phyloP scores from a whole-genome alignment of 495 filamentous ascomycete genomes.

The Xylaria nigripes region DNA sequence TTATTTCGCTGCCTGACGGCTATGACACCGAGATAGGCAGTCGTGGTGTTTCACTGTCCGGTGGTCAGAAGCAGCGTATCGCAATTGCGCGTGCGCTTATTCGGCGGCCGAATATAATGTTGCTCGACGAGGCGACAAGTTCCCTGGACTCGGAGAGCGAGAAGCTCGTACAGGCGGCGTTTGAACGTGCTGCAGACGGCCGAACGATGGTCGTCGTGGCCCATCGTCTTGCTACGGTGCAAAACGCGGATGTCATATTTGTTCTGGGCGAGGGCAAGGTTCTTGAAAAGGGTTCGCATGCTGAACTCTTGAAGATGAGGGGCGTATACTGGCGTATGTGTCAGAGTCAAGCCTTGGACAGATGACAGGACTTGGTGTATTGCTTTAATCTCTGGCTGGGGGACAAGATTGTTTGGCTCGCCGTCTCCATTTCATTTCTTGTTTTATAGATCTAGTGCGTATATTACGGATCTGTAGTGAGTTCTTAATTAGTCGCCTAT shows the following conservation, averaged over 20 bases:
- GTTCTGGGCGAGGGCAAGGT: constrained; percentile 50
- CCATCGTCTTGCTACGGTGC: constrained; percentile 51
- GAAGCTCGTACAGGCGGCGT: constrained; percentile 61
- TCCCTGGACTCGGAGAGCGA: constrained; percentile 72
- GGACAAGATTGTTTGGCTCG: too few species aligned
- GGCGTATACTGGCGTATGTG: constrained; percentile 50
- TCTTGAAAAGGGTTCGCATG: constrained; percentile 49
- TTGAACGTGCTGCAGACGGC: constrained; percentile 55
- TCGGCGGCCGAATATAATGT: constrained; percentile 60
- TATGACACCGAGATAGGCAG: constrained; percentile 58
- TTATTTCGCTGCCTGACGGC: constrained; percentile 54
- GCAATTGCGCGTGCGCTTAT: constrained; percentile 73
- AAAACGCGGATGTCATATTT: constrained; percentile 53
- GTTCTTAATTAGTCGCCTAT: too few species aligned
- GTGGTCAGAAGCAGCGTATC: constrained; percentile 75
- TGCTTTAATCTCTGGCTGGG: too few species aligned
- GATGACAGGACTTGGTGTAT: too few species aligned
- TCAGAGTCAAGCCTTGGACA: constrained; percentile 26
- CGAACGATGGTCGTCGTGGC: constrained; percentile 74
- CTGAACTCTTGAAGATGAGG: constrained; percentile 41
- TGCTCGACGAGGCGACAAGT: constrained; percentile 78
- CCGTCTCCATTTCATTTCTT: too few species aligned
- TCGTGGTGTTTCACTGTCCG: constrained; percentile 60
- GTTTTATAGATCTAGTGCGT: too few species aligned
- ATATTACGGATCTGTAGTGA: too few species aligned